Evolutionary conservation across 2,329 filamentous ascomycete species (phyloP).

Genomic region (Geosmithia morbida): DNA sequence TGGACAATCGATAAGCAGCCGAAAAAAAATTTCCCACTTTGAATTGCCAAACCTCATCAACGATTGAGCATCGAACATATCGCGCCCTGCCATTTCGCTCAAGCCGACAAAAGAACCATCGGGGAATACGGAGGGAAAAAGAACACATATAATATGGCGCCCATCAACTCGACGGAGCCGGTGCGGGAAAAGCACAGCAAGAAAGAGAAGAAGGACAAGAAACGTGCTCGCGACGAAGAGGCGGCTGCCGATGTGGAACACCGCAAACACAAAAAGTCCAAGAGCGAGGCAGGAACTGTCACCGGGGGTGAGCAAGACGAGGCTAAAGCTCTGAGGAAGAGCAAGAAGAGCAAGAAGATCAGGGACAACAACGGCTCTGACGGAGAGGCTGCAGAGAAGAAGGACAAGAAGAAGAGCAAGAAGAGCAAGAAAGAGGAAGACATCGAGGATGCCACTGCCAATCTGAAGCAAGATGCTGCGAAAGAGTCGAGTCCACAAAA

Average conservation of each 20-base stretch:
- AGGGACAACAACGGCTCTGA: too few species aligned
- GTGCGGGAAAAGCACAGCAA: constrained; percentile 24
- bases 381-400: constrained; percentile 3
- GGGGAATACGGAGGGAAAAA: not conserved
- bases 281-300: constrained; percentile 22
- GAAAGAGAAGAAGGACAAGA: constrained; percentile 23
- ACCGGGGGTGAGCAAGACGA: constrained; percentile 7
- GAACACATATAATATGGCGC: constrained; percentile 13
- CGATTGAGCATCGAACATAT: not conserved
- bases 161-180: constrained; percentile 15
- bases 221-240: constrained; percentile 29
- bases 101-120: not conserved
- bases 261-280: constrained; percentile 35
- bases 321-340: constrained; percentile 8
- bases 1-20: constrained; percentile 1
- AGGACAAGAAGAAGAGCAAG: constrained; percentile 17
- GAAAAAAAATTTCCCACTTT: not conserved
- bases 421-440: constrained; percentile 16
- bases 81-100: not conserved
- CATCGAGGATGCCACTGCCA: constrained; percentile 6
- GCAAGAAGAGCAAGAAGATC: constrained; percentile 15
- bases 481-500: constrained; percentile 2
- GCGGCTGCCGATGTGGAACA: constrained; percentile 18
- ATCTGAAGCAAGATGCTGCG: not conserved
- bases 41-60: not conserved